Conservation (phyloP, 208 protist species). For the Trichomonas vaginalis region DNA sequence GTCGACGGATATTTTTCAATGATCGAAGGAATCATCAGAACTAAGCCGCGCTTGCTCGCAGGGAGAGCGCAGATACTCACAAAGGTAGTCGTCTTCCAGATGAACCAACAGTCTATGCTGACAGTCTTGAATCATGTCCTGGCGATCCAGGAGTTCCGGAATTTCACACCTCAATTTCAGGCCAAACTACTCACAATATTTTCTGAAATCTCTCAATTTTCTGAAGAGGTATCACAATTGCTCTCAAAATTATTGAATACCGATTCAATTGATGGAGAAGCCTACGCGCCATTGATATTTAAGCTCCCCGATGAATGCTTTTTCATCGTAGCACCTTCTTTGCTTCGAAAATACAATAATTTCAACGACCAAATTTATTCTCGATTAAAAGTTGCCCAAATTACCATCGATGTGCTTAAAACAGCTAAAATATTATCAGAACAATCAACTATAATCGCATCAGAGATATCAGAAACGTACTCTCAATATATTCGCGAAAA, state of each 20-base stretch:
- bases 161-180: neutral
- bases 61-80: neutral
- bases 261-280: neutral
- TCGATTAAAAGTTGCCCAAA: neutral
- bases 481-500: neutral
- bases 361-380: neutral
- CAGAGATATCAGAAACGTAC: neutral
- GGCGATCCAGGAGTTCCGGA: neutral
- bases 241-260: neutral
- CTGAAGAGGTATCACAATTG: neutral
- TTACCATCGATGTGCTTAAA: neutral
- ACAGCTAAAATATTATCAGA: neutral
- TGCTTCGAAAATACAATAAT: neutral
- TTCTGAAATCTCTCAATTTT: neutral
- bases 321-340: neutral
- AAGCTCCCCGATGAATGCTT: neutral
- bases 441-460: neutral
- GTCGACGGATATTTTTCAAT: neutral
- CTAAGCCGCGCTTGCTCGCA: neutral
- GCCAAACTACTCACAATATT: neutral
- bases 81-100: neutral
- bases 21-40: neutral
- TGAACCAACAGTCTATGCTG: neutral
- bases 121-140: neutral
- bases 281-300: neutral